Evolutionary conservation across 148 eudicot genomes (phyloP).

Genomic region (Vaccinium darrowii): DNA sequence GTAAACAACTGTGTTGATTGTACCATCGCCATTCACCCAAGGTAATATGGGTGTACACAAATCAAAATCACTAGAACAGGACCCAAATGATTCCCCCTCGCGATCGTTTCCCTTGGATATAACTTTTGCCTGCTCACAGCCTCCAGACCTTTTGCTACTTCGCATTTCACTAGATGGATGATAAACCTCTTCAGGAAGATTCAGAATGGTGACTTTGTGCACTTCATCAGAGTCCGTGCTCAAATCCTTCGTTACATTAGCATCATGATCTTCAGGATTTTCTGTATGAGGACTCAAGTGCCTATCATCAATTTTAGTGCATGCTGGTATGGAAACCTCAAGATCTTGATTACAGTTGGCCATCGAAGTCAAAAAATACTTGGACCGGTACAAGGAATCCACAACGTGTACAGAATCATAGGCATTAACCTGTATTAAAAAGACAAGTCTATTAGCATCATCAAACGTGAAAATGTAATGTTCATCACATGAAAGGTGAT

Average conservation of each 20-base stretch:
- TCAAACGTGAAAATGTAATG: neutral
- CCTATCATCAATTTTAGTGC: conserved; percentile 24
- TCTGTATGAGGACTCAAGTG: conserved; percentile 24
- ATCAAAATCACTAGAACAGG: conserved; percentile 27
- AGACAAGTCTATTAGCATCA: conserved; percentile 8
- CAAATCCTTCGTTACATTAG: conserved; percentile 13
- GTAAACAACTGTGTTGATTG: conserved; percentile 44
- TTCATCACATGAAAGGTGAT: neutral
- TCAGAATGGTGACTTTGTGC: conserved; percentile 74
- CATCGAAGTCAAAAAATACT: conserved; percentile 76
- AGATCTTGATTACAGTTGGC: conserved; percentile 37
- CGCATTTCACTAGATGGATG: conserved; percentile 36
- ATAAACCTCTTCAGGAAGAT: conserved; percentile 52
- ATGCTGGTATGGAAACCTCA: conserved; percentile 21
- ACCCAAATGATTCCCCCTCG: conserved; percentile 29
- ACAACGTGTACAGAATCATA: too few relatives aligned
- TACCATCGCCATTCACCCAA: conserved; percentile 96
- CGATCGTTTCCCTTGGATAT: conserved; percentile 24
- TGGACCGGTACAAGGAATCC: conserved; percentile 72
- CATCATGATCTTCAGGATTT: conserved; percentile 22
- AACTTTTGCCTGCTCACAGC: conserved; percentile 28
- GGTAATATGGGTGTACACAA: conserved; percentile 69
- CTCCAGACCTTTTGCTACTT: conserved; percentile 24
- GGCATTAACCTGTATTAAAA: conserved; percentile 45
- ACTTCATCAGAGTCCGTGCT: conserved; percentile 32